Evolutionary conservation across 345 rosid species (phyloP).

Genomic region (Acer campestre): DNA sequence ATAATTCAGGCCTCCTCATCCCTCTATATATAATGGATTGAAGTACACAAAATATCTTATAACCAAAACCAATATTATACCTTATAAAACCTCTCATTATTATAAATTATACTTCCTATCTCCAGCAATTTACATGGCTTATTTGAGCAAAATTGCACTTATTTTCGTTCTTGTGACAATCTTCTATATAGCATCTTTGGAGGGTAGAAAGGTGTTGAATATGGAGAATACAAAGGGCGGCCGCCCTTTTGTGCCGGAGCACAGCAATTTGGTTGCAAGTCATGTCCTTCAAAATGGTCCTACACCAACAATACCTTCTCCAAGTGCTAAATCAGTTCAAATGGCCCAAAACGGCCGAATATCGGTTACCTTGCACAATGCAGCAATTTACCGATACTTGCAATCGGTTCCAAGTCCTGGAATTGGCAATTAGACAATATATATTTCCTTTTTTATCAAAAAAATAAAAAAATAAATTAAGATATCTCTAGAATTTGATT

Average conservation of each 20-base stretch:
- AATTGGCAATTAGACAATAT: background rate
- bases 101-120: background rate
- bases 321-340: background rate
- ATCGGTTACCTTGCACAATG: background rate
- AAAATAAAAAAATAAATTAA: no score
- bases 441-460: no score
- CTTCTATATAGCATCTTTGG: background rate
- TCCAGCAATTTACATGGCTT: constrained; percentile 7
- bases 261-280: background rate
- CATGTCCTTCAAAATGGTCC: background rate
- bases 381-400: background rate
- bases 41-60: no score
- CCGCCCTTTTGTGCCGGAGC: background rate
- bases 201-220: constrained; percentile 8
- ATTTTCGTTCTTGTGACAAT: constrained; percentile 8
- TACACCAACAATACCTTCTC: background rate
- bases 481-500: background rate
- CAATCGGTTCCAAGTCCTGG: background rate
- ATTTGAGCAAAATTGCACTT: background rate
- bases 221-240: background rate
- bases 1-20: background rate
- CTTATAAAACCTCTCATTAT: background rate
- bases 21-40: background rate
- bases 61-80: background rate
- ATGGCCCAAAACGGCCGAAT: background rate